Base-by-base conservation (phyloP, 306 rosid species). In the Trichosanthes cucumerina region DNA sequence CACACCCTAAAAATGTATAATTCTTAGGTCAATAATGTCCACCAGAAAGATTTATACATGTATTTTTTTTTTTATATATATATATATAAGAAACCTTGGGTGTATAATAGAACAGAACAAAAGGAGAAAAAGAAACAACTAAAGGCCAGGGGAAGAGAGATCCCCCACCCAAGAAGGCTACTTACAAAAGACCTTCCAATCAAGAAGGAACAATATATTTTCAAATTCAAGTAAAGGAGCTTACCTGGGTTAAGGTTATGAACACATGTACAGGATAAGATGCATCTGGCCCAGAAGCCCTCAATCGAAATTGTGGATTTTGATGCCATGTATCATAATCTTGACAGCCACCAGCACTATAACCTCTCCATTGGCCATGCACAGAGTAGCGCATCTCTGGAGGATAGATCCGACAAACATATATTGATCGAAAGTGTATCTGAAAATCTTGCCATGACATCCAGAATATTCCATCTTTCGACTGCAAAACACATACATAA, bases 361-460 rank as follows among this genome's bases (percentile, higher is more conserved):
- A 92, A 54, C 99, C 92, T 44, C 97, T 93, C 99, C 99, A 96
- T 81, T 92, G 99, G 57, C 97, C 95, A 83, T 96, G 96, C 41
- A 92, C 98, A 46, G 98, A 90, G 77, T 91, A 90, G 59, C 98
- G 96, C 99, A 96, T 96, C 88, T 96, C 99, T 0, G 86, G 88
- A 13, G 99, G 99, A 83, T 96, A 96, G 83, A 95, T 65, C 33
- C 99, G 98, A 59, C 99, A 96, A 78, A 96, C 93, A 87, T 96
- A 92, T 81, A 96, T 96, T 38, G 99, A 96, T 71, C 99, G 92
- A 73, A 96, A 96, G 86, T 96, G 99, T 86, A 96, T 90, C 87
- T 96, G 99, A 82, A 96, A 96, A 85, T 96, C 99, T 89, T 96
- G 99, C 99, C 99, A 96, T 52, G 99, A 96, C 99, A 96, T 92